A percentile compares a stretch with the other conserved stretches of the same genome.
Conservation (phyloP, 176 grass and related monocot species). For the Triticum monococcum region DNA sequence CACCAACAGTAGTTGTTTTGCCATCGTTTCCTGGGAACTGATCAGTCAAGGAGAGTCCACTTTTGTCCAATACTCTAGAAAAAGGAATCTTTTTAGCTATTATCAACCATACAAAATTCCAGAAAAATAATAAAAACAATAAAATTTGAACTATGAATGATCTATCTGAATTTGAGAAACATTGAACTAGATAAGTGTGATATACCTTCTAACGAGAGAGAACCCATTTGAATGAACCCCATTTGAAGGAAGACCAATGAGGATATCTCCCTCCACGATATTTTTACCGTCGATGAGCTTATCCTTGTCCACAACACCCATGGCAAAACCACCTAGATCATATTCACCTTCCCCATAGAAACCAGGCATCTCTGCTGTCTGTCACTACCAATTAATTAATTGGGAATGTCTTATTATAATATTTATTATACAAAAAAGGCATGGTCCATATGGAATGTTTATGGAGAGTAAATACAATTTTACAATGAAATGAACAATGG, state of each 20-base stretch:
- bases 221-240: slow-evolving; percentile 97
- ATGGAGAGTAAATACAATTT: background rate
- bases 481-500: background rate
- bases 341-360: slow-evolving; percentile 91
- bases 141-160: background rate
- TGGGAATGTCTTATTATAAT: background rate
- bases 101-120: slow-evolving; percentile 1
- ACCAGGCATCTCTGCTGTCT: slow-evolving; percentile 98
- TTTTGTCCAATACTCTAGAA: slow-evolving; percentile 69
- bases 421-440: background rate
- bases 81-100: background rate
- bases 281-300: slow-evolving; percentile 82
- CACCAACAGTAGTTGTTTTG: slow-evolving; percentile 55
- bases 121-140: background rate
- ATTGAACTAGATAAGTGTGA: background rate
- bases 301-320: slow-evolving; percentile 80
- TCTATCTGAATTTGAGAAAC: background rate
- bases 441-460: background rate
- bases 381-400: background rate
- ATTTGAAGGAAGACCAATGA: slow-evolving; percentile 95
- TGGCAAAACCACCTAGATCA: slow-evolving; percentile 83
- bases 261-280: slow-evolving; percentile 75
- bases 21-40: slow-evolving; percentile 65
- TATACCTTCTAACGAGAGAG: slow-evolving; percentile 91
- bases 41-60: slow-evolving; percentile 66